phyloP scores from a whole-genome alignment of 108 stramenopile species.

The Skeletonema grethae region DNA sequence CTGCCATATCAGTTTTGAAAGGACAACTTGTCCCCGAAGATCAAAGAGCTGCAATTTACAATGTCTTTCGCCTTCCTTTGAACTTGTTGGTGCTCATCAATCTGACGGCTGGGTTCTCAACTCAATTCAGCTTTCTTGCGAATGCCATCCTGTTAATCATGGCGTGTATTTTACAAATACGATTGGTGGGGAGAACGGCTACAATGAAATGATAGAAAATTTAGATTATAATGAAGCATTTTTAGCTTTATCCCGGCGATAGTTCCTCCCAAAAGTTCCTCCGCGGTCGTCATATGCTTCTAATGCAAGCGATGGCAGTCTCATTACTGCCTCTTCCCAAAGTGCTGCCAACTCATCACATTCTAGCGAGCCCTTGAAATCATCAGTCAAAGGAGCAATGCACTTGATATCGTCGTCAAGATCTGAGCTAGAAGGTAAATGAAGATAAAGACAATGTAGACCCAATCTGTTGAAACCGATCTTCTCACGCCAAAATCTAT shows the following conservation, averaged over 20 bases:
- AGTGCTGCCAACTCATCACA: conserved; percentile 26
- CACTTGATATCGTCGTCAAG: conserved; percentile 27
- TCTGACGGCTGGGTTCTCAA: conserved; percentile 71
- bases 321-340: conserved; percentile 41
- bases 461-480: conserved; percentile 57
- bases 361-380: conserved; percentile 33
- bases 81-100: conserved; percentile 90
- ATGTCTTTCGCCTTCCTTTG: conserved; percentile 90
- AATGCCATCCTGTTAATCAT: conserved; percentile 62
- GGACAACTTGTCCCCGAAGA: conserved; percentile 92
- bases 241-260: conserved; percentile 9
- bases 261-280: conserved; percentile 58
- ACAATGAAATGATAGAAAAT: not conserved
- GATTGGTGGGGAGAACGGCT: conserved; percentile 26
- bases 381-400: conserved; percentile 53
- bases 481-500: conserved; percentile 70
- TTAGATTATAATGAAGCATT: not conserved
- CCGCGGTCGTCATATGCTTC: conserved; percentile 55
- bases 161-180: conserved; percentile 66
- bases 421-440: conserved; percentile 34
- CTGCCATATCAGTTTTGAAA: conserved; percentile 93
- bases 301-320: conserved; percentile 45
- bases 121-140: conserved; percentile 56
- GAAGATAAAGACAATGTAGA: conserved; percentile 66
- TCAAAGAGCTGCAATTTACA: conserved; percentile 94